Conservation (phyloP, 1,284 basidiomycete species). For the Stereum hirsutum region DNA sequence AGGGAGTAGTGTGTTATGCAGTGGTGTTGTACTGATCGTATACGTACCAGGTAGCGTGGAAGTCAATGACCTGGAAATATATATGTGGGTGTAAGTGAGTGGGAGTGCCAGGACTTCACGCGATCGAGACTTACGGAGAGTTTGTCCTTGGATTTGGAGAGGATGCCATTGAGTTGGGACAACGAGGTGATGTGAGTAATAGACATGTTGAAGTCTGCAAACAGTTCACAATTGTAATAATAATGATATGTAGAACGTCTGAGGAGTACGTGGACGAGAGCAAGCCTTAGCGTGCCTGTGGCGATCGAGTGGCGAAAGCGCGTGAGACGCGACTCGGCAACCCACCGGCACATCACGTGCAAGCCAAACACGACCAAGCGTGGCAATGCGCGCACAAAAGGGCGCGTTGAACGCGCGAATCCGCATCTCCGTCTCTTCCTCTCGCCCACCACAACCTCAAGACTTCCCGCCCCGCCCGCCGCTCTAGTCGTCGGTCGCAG, state of each 20-base stretch:
- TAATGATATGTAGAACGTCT: no score
- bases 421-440: background rate
- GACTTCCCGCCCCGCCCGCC: constrained; percentile 4
- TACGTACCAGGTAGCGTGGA: constrained; percentile 66
- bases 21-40: background rate
- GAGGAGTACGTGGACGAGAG: no score
- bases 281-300: no score
- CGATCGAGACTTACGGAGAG: constrained; percentile 41
- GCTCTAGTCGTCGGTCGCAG: background rate
- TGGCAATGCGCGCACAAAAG: constrained; percentile 5
- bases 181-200: constrained; percentile 53
- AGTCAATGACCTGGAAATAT: constrained; percentile 62
- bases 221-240: background rate
- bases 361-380: constrained; percentile 7
- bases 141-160: constrained; percentile 53
- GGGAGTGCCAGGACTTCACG: background rate
- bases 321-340: background rate
- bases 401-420: constrained; percentile 4
- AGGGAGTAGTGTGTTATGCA: background rate
- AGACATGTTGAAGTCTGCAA: constrained; percentile 37
- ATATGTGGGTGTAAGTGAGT: background rate
- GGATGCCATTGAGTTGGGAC: constrained; percentile 49
- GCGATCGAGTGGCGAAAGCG: background rate
- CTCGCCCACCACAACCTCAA: constrained; percentile 1
- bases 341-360: constrained; percentile 1